Percentiles rank a stretch among this genome's conserved stretches.
phyloP scores from a whole-genome alignment of 345 rosid species.

The Euphorbia peplus region DNA sequence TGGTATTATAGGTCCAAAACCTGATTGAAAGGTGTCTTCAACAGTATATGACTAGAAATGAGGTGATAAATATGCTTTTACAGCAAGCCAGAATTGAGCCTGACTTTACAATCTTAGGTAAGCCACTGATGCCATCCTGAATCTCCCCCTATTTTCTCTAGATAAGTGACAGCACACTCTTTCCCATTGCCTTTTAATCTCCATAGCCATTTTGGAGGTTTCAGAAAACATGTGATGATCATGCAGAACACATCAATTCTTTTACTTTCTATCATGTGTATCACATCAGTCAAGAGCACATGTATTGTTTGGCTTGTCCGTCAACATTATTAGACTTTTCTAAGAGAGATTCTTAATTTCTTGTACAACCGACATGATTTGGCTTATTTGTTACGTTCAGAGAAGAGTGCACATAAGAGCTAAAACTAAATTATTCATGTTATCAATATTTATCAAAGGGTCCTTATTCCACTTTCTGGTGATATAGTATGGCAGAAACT shows the following conservation, averaged over 20 bases:
- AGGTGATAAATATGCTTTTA: slow-evolving; percentile 41
- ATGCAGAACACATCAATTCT: not conserved
- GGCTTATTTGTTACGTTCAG: not conserved
- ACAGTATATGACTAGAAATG: slow-evolving; percentile 51
- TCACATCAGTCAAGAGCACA: not conserved
- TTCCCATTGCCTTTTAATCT: not conserved
- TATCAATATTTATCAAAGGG: not conserved
- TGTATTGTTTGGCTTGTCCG: not conserved
- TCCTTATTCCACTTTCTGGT: not conserved
- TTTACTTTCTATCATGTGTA: not conserved
- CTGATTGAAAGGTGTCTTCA: slow-evolving; percentile 58
- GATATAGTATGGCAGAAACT: slow-evolving; percentile 33
- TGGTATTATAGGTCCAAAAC: slow-evolving; percentile 43
- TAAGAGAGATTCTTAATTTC: not conserved
- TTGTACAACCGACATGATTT: not conserved
- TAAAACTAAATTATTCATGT: not conserved
- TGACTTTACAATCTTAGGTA: slow-evolving; percentile 44
- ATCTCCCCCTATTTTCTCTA: not conserved
- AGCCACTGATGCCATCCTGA: not conserved
- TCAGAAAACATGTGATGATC: not conserved
- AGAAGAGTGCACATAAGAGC: not conserved
- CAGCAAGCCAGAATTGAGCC: slow-evolving; percentile 40
- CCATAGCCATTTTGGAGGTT: not conserved
- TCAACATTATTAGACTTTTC: not conserved
- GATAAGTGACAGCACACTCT: not conserved